Base-by-base conservation (phyloP, 2,329 filamentous ascomycete species). In the Paracorniculantispora psalliotae region DNA sequence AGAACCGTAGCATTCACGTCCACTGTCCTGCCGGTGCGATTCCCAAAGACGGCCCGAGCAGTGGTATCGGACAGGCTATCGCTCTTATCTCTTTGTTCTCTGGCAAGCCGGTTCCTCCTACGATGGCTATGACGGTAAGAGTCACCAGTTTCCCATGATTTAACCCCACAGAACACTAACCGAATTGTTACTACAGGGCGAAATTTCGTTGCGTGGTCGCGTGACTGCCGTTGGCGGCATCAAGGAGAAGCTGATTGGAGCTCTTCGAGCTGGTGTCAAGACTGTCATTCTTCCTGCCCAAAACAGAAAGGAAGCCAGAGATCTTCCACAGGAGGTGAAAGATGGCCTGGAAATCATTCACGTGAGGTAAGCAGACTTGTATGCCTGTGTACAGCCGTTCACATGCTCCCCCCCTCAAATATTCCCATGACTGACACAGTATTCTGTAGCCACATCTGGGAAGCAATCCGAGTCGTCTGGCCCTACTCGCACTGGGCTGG, bases 201-300 rank as follows among this genome's bases (percentile, higher is more conserved):
- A 88, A 69, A 85, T 88, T 62, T 91, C 89, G 59, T 84, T 99
- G 26, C 85, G 94, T 44, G 94, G 94, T 23, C 86, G 92, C 64
- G 89, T 99, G 59, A 91, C 94, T 75, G 91, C 93, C 26, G 94
- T 99, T 37, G 94, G 94, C 56, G 94, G 94, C 19, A 97, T 99
- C 77, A 97, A 97, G 76, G 93, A 99, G 83, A 99, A 99, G 75
- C 81, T 97, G 56, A 97, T 99, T 69, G 94, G 94, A 23, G 94
- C 94, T 9, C 80, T 96, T 69, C 84, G 93, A 58, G 94, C 94
- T 2, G 94, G 94, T 28, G 93, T 99, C 62, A 96, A 96, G 81
- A 93, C 91, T 33, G 93, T 99, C 8, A 73, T 99, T 61, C 78
- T 99, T 8, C 94, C 94, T 3, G 83, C 88, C 33, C 88, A 90